Conservation (phyloP, 1,284 basidiomycete genomes). For the Pholiota adiposa region DNA sequence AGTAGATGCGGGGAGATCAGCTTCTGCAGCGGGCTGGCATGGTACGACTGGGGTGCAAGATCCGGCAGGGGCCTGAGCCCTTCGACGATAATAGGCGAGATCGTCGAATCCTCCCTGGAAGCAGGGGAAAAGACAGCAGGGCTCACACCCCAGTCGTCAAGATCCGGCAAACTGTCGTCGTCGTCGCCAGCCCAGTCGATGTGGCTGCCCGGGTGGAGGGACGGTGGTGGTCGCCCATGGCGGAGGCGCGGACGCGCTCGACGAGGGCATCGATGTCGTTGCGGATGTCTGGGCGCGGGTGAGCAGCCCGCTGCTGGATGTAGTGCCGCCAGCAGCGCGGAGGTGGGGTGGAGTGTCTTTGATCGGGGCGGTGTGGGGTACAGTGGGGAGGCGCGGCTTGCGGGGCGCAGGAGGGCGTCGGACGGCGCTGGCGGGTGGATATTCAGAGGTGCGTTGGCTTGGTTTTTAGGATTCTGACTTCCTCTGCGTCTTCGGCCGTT, state of each 20-base stretch:
- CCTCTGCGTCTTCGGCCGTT: constrained; percentile 43
- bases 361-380: constrained; percentile 39
- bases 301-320: background rate
- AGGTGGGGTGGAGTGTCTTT: constrained; percentile 70
- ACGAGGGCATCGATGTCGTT: constrained; percentile 72
- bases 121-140: constrained; percentile 34
- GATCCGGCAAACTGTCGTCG: constrained; percentile 78
- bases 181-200: constrained; percentile 87
- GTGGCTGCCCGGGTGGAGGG: constrained; percentile 74
- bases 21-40: constrained; percentile 19
- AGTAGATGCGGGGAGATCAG: too few species aligned
- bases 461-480: constrained; percentile 33
- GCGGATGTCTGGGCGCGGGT: constrained; percentile 44
- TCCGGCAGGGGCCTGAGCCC: constrained; percentile 68
- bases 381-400: constrained; percentile 29
- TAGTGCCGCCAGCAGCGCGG: background rate
- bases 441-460: constrained; percentile 32
- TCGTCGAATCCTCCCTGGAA: constrained; percentile 42
- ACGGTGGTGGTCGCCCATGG: constrained; percentile 47
- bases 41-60: constrained; percentile 20
- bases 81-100: constrained; percentile 73
- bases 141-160: constrained; percentile 80
- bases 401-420: constrained; percentile 35
- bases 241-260: constrained; percentile 69
- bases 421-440: constrained; percentile 35